Conservation (phyloP, 208 protist genomes). For the Trypanosomatidae sp. region DNA sequence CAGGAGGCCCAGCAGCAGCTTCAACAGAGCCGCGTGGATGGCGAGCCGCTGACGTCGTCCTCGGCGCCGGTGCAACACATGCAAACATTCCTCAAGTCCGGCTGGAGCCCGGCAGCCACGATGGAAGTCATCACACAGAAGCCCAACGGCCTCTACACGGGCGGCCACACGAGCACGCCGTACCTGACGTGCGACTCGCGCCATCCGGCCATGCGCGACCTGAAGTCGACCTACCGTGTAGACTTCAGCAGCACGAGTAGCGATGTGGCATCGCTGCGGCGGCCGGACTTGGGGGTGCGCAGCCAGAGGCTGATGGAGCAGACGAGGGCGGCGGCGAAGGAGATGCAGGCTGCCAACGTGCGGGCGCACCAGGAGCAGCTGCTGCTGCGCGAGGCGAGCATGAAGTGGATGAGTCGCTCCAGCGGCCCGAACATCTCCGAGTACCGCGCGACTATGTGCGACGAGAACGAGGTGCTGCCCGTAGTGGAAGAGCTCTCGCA, state of each 20-base stretch:
- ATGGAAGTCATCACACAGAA: conserved; percentile 64
- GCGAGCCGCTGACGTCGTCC: neutral
- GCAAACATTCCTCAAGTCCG: conserved; percentile 6
- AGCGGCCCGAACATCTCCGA: conserved; percentile 31
- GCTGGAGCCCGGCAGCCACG: conserved; percentile 39
- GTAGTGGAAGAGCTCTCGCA: conserved; percentile 55
- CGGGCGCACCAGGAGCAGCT: conserved; percentile 15
- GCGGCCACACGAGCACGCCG: conserved; percentile 72
- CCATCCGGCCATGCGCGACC: conserved; percentile 42
- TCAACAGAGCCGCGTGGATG: neutral
- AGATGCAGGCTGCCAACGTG: conserved; percentile 35
- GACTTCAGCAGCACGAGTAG: conserved; percentile 64
- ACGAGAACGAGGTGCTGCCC: conserved; percentile 47
- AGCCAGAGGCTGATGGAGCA: conserved; percentile 59
- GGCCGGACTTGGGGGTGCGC: conserved; percentile 70
- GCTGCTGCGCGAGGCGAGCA: conserved; percentile 11
- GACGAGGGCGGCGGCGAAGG: conserved; percentile 47
- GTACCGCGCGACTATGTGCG: conserved; percentile 49
- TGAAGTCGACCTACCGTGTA: conserved; percentile 67
- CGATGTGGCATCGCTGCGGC: conserved; percentile 49
- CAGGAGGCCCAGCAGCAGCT: conserved; percentile 33
- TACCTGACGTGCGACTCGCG: conserved; percentile 67
- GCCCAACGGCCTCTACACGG: conserved; percentile 37
- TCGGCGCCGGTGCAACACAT: conserved; percentile 15
- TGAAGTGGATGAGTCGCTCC: conserved; percentile 12